Percentiles rank a stretch among this genome's conserved stretches.
Conservation (phyloP, 1,284 basidiomycete genomes). For the Ceratobasidium theobromae region DNA sequence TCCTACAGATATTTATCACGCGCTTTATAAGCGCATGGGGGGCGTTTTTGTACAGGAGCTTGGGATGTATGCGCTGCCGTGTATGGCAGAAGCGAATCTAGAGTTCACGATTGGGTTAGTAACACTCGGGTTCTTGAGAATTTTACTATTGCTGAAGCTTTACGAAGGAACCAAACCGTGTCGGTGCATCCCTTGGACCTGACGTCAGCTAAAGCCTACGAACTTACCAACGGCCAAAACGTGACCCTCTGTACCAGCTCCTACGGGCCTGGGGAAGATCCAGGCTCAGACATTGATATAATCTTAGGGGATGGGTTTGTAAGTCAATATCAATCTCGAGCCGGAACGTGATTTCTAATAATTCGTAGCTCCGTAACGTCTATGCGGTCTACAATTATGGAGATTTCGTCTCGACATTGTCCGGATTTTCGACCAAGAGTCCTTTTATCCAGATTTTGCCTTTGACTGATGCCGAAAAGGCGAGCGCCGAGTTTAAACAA, state of each 20-base stretch:
- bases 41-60: neutral
- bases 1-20: neutral
- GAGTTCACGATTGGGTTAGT: constrained; percentile 10
- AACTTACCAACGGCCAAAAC: neutral
- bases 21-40: constrained; percentile 10
- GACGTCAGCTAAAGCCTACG: neutral
- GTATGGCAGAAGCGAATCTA: neutral
- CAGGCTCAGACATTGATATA: constrained; percentile 6
- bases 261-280: neutral
- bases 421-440: neutral
- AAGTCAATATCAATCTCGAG: neutral
- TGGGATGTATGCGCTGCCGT: constrained; percentile 4
- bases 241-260: neutral
- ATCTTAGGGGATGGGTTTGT: constrained; percentile 24
- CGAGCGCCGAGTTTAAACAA: constrained; percentile 17
- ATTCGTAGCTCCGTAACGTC: constrained; percentile 18
- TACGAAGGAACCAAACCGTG: neutral
- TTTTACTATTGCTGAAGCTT: neutral
- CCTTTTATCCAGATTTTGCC: constrained; percentile 19
- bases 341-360: neutral
- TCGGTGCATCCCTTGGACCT: neutral
- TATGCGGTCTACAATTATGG: constrained; percentile 28
- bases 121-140: too few species aligned
- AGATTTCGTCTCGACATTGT: constrained; percentile 8
- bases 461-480: neutral